These are phyloP conservation scores for Hymenoscyphus fraxineus DNA, from an alignment of 2,329 filamentous ascomycete species.

Conservation along the genomic window DNA sequence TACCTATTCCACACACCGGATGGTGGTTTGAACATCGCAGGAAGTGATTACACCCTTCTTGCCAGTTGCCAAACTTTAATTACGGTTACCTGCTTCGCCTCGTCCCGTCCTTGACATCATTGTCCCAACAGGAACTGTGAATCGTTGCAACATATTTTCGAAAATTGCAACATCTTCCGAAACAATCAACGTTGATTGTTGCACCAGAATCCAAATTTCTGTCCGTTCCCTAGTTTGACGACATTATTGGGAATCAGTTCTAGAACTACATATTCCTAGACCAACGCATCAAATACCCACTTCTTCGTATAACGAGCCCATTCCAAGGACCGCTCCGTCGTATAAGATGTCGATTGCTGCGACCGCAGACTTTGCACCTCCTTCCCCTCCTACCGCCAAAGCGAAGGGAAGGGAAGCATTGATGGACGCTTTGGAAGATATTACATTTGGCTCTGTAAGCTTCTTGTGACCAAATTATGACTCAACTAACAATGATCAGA, in stretches of 20 bases:
- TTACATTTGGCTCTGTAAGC: slow-evolving; percentile 80
- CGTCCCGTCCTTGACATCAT: neutral
- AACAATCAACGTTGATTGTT: neutral
- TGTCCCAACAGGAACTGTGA: neutral
- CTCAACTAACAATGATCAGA: slow-evolving; percentile 42
- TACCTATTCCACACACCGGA: slow-evolving; percentile 11
- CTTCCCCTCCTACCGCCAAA: slow-evolving; percentile 11
- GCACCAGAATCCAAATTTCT: neutral
- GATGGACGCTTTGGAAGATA: slow-evolving; percentile 71
- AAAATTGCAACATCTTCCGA: neutral
- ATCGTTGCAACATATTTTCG: neutral
- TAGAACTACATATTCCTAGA: neutral
- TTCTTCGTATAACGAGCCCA: neutral
- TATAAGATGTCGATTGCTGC: slow-evolving; percentile 27
- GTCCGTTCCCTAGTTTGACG: neutral
- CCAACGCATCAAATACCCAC: neutral
- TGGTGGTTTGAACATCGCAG: slow-evolving; percentile 19
- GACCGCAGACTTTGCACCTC: slow-evolving; percentile 23
- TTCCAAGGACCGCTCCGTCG: neutral
- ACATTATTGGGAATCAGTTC: neutral
- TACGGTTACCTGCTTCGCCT: neutral
- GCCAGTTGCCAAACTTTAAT: neutral
- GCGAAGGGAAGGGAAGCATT: slow-evolving; percentile 27
- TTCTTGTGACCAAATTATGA: neutral
- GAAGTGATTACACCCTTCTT: slow-evolving; percentile 22